Evolutionary conservation across 2,329 filamentous ascomycete genomes (phyloP).

Genomic region (Alternaria arbusti): DNA sequence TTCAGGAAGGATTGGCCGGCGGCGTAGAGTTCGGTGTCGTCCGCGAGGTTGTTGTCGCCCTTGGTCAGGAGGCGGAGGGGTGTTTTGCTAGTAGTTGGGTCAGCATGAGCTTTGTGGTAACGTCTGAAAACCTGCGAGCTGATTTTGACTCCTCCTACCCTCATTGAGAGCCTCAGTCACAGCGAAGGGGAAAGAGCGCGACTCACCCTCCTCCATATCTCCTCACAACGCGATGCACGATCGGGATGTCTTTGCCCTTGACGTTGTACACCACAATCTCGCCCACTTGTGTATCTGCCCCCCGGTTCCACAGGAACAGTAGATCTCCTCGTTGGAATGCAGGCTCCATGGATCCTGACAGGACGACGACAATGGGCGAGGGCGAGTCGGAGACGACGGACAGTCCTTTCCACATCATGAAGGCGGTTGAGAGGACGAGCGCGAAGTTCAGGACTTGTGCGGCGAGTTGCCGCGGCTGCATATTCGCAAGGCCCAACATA

Average conservation of each 20-base stretch:
- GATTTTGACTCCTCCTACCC: neutral
- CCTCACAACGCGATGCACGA: conserved; percentile 90
- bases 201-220: conserved; percentile 66
- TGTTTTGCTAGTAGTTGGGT: conserved; percentile 46
- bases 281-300: conserved; percentile 68
- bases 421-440: conserved; percentile 86
- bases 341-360: conserved; percentile 84
- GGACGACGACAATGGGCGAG: conserved; percentile 79
- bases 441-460: conserved; percentile 88
- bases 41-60: conserved; percentile 93
- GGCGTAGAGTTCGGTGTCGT: conserved; percentile 92
- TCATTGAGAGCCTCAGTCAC: neutral
- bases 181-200: neutral
- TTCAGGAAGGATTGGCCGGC: conserved; percentile 84
- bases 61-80: conserved; percentile 82
- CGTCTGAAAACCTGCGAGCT: neutral
- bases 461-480: conserved; percentile 80
- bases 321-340: conserved; percentile 81
- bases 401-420: conserved; percentile 91
- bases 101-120: conserved; percentile 9
- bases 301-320: conserved; percentile 77
- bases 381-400: conserved; percentile 73
- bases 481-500: conserved; percentile 59
- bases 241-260: conserved; percentile 92
- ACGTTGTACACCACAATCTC: conserved; percentile 85